Conservation (phyloP, 1,284 basidiomycete genomes). For the Austroboletus olivaceoglutinosus region DNA sequence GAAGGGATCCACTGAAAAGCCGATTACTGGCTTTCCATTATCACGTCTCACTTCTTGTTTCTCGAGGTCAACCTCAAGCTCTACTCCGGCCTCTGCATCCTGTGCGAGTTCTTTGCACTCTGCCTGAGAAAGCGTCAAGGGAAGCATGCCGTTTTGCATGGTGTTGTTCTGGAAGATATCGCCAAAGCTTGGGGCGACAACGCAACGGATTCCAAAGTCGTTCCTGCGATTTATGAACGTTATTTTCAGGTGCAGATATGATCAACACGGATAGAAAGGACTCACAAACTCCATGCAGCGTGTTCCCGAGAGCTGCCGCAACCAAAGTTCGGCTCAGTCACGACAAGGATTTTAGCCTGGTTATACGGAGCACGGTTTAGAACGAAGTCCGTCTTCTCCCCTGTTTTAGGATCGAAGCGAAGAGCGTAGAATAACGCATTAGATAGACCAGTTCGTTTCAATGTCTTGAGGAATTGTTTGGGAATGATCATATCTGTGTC, state of each 20-base stretch:
- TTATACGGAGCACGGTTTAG: constrained; percentile 86
- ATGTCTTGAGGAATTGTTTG: constrained; percentile 93
- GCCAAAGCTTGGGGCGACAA: constrained; percentile 93
- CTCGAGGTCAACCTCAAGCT: constrained; percentile 89
- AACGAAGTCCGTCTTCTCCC: constrained; percentile 82
- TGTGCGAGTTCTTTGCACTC: constrained; percentile 75
- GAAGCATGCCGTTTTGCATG: constrained; percentile 97
- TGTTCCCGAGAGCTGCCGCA: constrained; percentile 95
- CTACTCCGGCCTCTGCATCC: constrained; percentile 78
- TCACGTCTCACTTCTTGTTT: constrained; percentile 79
- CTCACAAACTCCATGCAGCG: constrained; percentile 92
- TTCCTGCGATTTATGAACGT: constrained; percentile 50
- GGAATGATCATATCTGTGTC: constrained; percentile 99
- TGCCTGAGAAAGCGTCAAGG: constrained; percentile 73
- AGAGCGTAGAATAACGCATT: constrained; percentile 85
- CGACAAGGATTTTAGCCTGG: constrained; percentile 81
- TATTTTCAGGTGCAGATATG: constrained; percentile 3
- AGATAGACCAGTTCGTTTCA: constrained; percentile 92
- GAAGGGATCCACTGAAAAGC: constrained; percentile 85
- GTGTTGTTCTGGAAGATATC: constrained; percentile 93
- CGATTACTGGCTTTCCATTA: constrained; percentile 70
- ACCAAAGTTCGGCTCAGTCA: constrained; percentile 91
- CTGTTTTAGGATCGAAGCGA: constrained; percentile 78
- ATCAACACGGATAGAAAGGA: constrained; percentile 17
- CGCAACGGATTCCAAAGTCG: constrained; percentile 91